These are phyloP conservation scores for Alternaria gaisen DNA, from an alignment of 2,329 filamentous ascomycete species.

Conservation along the genomic window DNA sequence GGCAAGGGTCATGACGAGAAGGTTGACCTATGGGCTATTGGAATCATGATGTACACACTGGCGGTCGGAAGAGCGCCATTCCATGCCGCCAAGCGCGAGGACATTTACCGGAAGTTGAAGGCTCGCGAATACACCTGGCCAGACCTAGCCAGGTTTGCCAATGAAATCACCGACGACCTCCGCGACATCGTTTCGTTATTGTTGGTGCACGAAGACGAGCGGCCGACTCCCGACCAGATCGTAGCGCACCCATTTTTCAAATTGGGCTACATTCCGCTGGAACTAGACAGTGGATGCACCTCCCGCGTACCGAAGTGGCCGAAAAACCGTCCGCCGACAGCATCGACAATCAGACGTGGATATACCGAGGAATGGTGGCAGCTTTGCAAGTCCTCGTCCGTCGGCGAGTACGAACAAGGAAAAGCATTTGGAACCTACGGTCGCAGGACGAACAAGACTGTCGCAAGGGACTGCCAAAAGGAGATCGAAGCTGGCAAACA, in stretches of 20 bases:
- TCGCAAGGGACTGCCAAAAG: constrained; percentile 60
- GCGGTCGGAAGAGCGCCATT: constrained; percentile 96
- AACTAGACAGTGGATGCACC: constrained; percentile 57
- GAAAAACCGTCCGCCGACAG: constrained; percentile 54
- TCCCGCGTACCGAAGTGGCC: constrained; percentile 59
- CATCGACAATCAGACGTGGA: constrained; percentile 56
- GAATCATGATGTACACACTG: constrained; percentile 98
- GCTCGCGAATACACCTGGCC: constrained; percentile 84
- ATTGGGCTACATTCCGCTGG: constrained; percentile 74
- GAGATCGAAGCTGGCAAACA: constrained; percentile 59
- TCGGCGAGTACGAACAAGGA: constrained; percentile 58
- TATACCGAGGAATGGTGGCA: constrained; percentile 62
- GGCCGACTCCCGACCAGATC: constrained; percentile 79
- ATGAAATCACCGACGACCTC: constrained; percentile 76
- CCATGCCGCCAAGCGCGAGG: constrained; percentile 87
- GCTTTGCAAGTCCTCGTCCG: constrained; percentile 60
- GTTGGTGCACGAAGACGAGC: constrained; percentile 76
- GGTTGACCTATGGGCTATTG: constrained; percentile 97
- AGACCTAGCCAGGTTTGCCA: constrained; percentile 69
- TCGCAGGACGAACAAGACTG: constrained; percentile 58
- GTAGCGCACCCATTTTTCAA: constrained; percentile 83
- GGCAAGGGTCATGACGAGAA: constrained; percentile 96
- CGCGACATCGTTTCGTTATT: constrained; percentile 81
- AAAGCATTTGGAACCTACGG: constrained; percentile 58
- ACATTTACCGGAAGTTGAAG: constrained; percentile 77